Conservation (phyloP, 2,329 filamentous ascomycete genomes). For the Pyricularia pennisetigena region DNA sequence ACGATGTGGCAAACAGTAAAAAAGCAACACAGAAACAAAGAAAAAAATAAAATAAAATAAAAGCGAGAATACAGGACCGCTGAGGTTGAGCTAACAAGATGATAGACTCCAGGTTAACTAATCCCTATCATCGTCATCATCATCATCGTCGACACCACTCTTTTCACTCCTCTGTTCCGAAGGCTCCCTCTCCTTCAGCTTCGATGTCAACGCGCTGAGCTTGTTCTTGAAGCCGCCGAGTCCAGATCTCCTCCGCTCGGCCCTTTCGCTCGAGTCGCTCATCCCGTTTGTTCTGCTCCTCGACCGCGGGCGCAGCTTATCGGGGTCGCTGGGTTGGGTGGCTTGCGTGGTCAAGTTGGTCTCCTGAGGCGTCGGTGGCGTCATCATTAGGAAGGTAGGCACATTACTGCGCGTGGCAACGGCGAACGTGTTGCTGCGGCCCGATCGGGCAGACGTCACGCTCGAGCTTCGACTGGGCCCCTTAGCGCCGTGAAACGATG, state of each 20-base stretch:
- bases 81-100: neutral
- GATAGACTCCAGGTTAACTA: neutral
- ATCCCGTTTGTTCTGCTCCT: conserved; percentile 6
- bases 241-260: conserved; percentile 9
- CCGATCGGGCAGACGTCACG: conserved; percentile 35
- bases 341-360: neutral
- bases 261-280: neutral
- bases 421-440: conserved; percentile 16
- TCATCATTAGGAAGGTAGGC: conserved; percentile 36
- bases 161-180: neutral
- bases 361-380: conserved; percentile 30
- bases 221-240: conserved; percentile 13
- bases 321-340: conserved; percentile 4
- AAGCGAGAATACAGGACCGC: neutral
- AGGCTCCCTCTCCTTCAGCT: conserved; percentile 14
- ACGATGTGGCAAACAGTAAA: neutral
- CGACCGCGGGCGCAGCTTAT: conserved; percentile 14
- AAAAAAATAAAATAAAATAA: neutral
- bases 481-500: conserved; percentile 33
- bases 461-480: conserved; percentile 44
- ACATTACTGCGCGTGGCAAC: conserved; percentile 10
- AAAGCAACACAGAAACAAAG: neutral
- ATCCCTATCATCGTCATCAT: conserved; percentile 2
- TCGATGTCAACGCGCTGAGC: conserved; percentile 15
- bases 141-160: neutral